phyloP scores from a whole-genome alignment of 108 stramenopile genomes.

The Pseudonitzschia pungens region DNA sequence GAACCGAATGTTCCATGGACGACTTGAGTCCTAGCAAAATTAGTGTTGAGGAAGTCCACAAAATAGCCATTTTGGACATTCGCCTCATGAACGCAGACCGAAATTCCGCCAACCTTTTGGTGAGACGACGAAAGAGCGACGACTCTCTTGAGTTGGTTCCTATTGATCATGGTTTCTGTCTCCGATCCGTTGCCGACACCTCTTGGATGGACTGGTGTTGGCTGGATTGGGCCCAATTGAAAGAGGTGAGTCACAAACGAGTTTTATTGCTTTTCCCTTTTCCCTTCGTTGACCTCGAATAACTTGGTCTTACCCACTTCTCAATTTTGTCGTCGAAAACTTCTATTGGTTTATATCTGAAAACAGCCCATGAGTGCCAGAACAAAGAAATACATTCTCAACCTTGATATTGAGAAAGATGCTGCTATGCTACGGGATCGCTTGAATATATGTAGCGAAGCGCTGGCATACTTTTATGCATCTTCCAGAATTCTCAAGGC shows the following conservation, averaged over 20 bases:
- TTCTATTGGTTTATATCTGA: not conserved
- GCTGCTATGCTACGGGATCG: slow-evolving; percentile 60
- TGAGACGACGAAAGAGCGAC: slow-evolving; percentile 62
- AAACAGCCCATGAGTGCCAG: slow-evolving; percentile 61
- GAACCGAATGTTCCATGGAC: slow-evolving; percentile 89
- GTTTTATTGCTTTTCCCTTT: not conserved
- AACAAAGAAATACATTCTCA: slow-evolving; percentile 62
- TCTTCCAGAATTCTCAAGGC: slow-evolving; percentile 68
- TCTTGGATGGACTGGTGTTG: slow-evolving; percentile 99
- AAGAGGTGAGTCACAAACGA: slow-evolving; percentile 47
- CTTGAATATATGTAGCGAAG: slow-evolving; percentile 63
- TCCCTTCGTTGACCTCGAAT: not conserved
- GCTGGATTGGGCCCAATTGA: slow-evolving; percentile 96
- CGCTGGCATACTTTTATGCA: slow-evolving; percentile 77
- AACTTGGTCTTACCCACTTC: not conserved
- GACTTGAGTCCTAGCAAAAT: slow-evolving; percentile 88
- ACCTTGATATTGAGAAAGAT: slow-evolving; percentile 79
- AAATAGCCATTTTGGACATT: slow-evolving; percentile 96
- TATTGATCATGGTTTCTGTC: slow-evolving; percentile 98
- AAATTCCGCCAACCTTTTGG: slow-evolving; percentile 93
- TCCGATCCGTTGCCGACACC: slow-evolving; percentile 90
- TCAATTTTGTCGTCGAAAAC: not conserved
- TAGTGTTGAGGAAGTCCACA: slow-evolving; percentile 90
- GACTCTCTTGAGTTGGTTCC: slow-evolving; percentile 86
- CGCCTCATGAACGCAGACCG: slow-evolving; percentile 97